Base-by-base conservation (phyloP, 2,329 filamentous ascomycete species). In the Ceratocystiopsis sp. region DNA sequence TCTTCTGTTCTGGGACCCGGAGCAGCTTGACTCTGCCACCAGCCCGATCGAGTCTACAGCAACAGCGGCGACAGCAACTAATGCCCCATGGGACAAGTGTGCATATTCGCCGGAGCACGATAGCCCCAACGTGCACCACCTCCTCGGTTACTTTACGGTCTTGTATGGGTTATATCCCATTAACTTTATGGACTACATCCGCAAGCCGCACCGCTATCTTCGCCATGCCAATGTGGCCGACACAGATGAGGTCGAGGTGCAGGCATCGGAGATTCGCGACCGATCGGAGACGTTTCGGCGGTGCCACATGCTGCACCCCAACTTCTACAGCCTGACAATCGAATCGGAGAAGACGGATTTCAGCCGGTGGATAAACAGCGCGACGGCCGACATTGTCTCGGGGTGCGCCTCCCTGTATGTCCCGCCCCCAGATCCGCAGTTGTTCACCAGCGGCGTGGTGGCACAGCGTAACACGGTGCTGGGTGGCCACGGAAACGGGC, bases 151-250 rank as follows among this genome's bases (percentile, higher is more conserved):
- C 58, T 91, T 86, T 52, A 87, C 82, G 3, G 79, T 86, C 21
- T 66, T 91, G 0, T 91, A 91, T 51, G 84, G 84, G 0, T 62
- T 91, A 5, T 91, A 89, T 49, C 84, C 84, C 2, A 73, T 89
- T 54, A 89, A 89, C 56, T 85, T 91, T 52, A 81, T 85, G 73
- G 80, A 80, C 58, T 91, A 89, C 55, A 80, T 91, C 48, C 73
- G 83, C 45, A 89, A 89, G 54, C 83, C 84, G 3, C 76, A 85
- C 51, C 75, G 80, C 49, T 89, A 82, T 54, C 64, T 91, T 11
- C 78, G 84, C 39, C 78, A 81, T 53, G 75, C 80, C 36, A 75
- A 84, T 49, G 80, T 77, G 32, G 68, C 73, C 5, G 75, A 78
- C 40, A 71, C 77, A 1, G 79, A 86, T 49, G 79, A 84, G 43